phyloP scores from a whole-genome alignment of 1,284 basidiomycete species.

The Ustilago cynodontis region DNA sequence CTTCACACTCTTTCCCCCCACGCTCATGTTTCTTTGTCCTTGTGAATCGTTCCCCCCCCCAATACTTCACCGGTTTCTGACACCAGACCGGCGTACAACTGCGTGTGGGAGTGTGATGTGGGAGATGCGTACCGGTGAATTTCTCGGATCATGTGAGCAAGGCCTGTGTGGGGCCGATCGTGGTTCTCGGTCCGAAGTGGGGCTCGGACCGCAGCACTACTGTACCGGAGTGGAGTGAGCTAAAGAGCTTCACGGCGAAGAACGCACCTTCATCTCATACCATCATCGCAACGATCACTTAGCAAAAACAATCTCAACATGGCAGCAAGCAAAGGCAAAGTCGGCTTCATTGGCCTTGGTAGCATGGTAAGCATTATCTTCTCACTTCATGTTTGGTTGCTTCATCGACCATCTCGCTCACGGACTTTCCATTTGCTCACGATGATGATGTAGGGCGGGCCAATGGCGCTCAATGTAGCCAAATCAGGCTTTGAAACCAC shows the following conservation, averaged over 20 bases:
- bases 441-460: constrained; percentile 19
- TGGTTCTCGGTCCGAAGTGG: not conserved
- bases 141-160: not conserved
- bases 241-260: not conserved
- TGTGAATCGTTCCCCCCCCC: too few species aligned
- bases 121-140: not conserved
- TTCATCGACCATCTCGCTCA: too few species aligned
- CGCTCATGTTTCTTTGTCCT: not conserved
- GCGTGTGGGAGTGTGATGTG: not conserved
- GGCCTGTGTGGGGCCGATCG: too few species aligned
- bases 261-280: not conserved
- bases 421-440: too few species aligned
- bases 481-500: constrained; percentile 14
- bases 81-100: too few species aligned
- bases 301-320: not conserved
- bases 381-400: not conserved
- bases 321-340: constrained; percentile 6
- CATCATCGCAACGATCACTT: not conserved
- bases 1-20: not conserved
- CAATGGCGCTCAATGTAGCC: constrained; percentile 28
- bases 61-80: too few species aligned
- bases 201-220: not conserved
- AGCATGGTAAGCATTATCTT: constrained; percentile 25
- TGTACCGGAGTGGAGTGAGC: not conserved
- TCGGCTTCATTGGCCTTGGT: constrained; percentile 36